phyloP scores from a whole-genome alignment of 352 stramenopile species.

The Phytophthora podocarpi region DNA sequence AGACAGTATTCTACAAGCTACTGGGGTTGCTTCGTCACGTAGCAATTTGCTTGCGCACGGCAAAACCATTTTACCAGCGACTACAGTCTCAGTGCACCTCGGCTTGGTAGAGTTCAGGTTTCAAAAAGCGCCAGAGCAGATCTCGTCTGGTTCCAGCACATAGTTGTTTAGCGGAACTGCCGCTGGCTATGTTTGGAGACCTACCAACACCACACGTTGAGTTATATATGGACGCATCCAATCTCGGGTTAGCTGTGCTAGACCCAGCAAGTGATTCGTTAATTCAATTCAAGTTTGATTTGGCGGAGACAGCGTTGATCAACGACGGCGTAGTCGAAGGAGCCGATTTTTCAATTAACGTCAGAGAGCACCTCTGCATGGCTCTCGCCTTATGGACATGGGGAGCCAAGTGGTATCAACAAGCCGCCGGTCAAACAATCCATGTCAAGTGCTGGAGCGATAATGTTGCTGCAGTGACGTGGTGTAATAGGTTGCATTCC shows the following conservation, averaged over 20 bases:
- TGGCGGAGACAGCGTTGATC: neutral
- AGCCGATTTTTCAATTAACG: constrained; percentile 39
- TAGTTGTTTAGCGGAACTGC: constrained; percentile 10
- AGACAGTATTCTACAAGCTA: constrained; percentile 18
- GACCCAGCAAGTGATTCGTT: constrained; percentile 4
- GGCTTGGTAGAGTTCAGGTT: neutral
- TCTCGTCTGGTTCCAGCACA: constrained; percentile 3
- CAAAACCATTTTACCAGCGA: constrained; percentile 27
- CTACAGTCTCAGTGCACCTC: constrained; percentile 4
- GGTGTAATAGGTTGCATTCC: constrained; percentile 23
- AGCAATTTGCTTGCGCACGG: constrained; percentile 14
- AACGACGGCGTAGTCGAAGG: too few species aligned
- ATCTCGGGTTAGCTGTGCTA: constrained; percentile 1
- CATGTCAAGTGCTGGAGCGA: constrained; percentile 36
- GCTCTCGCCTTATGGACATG: constrained; percentile 22
- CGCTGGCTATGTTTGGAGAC: constrained; percentile 1
- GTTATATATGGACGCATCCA: constrained; percentile 21
- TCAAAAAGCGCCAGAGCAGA: neutral
- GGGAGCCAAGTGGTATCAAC: constrained; percentile 14
- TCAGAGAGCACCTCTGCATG: constrained; percentile 34
- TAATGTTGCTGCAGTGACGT: constrained; percentile 24
- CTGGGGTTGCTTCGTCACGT: constrained; percentile 34
- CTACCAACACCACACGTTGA: neutral
- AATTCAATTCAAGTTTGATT: constrained; percentile 15
- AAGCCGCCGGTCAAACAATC: neutral